Evolutionary conservation across 169 alveolate genomes (phyloP).

Genomic region (Plasmodium reichenowi): DNA sequence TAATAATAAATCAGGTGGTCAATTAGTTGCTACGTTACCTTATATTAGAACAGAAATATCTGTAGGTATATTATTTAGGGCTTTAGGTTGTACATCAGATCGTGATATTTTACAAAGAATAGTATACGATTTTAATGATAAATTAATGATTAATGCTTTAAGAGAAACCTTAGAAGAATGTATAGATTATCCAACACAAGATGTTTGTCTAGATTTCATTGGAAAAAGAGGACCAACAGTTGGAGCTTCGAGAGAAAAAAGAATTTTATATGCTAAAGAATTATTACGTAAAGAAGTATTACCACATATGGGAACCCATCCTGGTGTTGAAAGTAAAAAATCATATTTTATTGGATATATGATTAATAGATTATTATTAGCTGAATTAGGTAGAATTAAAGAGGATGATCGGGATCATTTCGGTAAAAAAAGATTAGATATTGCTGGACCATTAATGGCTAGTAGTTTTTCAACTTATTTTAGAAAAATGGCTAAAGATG

Average conservation of each 20-base stretch:
- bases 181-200: conserved; percentile 94
- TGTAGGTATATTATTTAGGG: conserved; percentile 97
- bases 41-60: conserved; percentile 97
- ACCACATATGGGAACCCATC: conserved; percentile 98
- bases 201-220: conserved; percentile 89
- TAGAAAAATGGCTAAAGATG: conserved; percentile 95
- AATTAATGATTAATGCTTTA: conserved; percentile 95
- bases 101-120: conserved; percentile 91
- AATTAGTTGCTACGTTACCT: conserved; percentile 97
- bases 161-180: conserved; percentile 97
- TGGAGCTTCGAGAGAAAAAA: conserved; percentile 93
- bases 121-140: conserved; percentile 96
- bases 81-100: conserved; percentile 95
- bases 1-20: conserved; percentile 89
- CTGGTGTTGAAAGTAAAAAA: conserved; percentile 95
- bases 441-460: conserved; percentile 99
- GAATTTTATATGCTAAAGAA: conserved; percentile 96
- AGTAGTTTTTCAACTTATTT: conserved; percentile 96
- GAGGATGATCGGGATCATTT: conserved; percentile 99
- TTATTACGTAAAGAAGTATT: conserved; percentile 96
- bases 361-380: conserved; percentile 96
- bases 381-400: conserved; percentile 96
- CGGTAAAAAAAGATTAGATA: conserved; percentile 99
- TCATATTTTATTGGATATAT: conserved; percentile 99
- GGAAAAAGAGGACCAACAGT: conserved; percentile 98